phyloP scores from a whole-genome alignment of 208 protist genomes.

The Leishmania tropica region DNA sequence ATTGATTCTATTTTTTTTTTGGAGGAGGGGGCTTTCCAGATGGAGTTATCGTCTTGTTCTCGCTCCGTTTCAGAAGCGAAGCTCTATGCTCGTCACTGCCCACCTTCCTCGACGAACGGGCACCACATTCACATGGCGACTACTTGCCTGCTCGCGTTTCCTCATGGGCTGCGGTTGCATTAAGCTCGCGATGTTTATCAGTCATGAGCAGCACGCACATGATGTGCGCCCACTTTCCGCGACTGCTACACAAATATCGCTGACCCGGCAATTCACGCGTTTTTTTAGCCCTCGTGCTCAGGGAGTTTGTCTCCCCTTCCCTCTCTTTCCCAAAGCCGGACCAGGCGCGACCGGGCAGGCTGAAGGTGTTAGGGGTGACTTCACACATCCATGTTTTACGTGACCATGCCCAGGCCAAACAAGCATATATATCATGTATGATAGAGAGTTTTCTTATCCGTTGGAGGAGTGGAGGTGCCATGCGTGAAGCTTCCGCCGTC shows the following conservation, averaged over 20 bases:
- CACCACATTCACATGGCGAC: not conserved
- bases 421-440: not conserved
- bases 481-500: not conserved
- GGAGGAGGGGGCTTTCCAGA: not conserved
- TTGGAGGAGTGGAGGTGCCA: not conserved
- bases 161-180: not conserved
- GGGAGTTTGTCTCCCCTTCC: not conserved
- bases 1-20: too few relatives aligned
- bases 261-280: not conserved
- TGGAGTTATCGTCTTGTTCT: not conserved
- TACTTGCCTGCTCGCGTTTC: not conserved
- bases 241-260: not conserved
- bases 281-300: not conserved
- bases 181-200: not conserved
- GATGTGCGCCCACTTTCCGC: not conserved
- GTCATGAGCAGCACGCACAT: not conserved
- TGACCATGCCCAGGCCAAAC: not conserved
- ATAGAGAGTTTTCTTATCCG: not conserved
- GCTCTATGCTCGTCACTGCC: not conserved
- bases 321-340: not conserved
- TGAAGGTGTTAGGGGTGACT: not conserved
- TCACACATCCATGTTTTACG: not conserved
- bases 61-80: not conserved
- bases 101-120: not conserved
- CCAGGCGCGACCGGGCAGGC: not conserved